Percentiles rank a stretch among this genome's conserved stretches.
These are phyloP conservation scores for Papiliotrema flavescens DNA, from an alignment of 1,284 basidiomycete genomes.

Conservation along the genomic window DNA sequence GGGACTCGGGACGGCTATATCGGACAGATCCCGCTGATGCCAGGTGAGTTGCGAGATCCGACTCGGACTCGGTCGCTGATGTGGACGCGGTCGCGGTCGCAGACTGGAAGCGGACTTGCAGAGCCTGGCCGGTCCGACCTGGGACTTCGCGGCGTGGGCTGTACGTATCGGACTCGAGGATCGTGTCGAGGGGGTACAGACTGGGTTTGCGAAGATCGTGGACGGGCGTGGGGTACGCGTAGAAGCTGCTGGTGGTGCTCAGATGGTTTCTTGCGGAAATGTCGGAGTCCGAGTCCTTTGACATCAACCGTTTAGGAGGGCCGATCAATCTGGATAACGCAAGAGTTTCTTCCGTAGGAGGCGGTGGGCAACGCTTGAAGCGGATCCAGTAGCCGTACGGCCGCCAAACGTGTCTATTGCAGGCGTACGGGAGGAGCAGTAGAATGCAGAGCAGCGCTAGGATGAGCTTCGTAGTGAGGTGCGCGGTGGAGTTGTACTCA, in stretches of 20 bases:
- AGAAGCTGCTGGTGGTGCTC: neutral
- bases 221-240: neutral
- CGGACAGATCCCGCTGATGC: neutral
- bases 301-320: neutral
- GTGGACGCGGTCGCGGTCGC: too few species aligned
- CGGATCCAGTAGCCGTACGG: constrained; percentile 15
- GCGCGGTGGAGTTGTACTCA: neutral
- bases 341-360: neutral
- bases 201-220: neutral
- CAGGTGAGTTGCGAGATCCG: neutral
- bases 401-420: constrained; percentile 5
- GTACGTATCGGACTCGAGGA: neutral
- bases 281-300: neutral
- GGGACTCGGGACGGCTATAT: neutral
- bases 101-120: too few species aligned
- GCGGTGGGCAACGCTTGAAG: constrained; percentile 3
- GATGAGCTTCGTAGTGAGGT: neutral
- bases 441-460: constrained; percentile 1
- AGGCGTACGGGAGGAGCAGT: constrained; percentile 1
- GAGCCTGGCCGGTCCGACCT: neutral
- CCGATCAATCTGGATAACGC: neutral
- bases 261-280: neutral
- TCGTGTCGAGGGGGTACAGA: neutral
- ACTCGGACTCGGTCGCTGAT: neutral
- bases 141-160: neutral